Base-by-base conservation (phyloP, 202 grass and related monocot genomes). In the Carex sylvatica region DNA sequence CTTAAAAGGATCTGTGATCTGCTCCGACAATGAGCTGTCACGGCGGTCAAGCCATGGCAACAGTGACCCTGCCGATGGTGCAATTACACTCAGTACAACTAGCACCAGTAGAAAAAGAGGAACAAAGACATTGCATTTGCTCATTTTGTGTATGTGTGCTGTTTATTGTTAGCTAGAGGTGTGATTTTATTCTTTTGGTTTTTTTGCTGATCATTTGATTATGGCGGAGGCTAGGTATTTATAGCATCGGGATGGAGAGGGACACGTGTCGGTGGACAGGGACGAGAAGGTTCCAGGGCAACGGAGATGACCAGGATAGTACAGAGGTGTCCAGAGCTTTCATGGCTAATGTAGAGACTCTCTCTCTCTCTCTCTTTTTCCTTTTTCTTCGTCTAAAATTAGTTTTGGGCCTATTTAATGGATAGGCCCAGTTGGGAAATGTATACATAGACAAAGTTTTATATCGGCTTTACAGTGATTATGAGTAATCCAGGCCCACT, bases 251-350 rank as follows among this genome's bases (percentile, higher is more conserved):
- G 4, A 56, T 15, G 4, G 40, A 33, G 36, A 9, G 8, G 52
- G 62, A 38, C 61, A 53, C 58, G 8, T 88, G 84, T 14, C 82
- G 54, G 60, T 79, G 53, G 66, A 47, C 46, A 67, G 31, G 49
- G 22, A 60, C 89, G 58, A 89, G 94, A 97, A 94, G 66, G 86
- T 92, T 97, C 91, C 52, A 75, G 80, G 47, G 30, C 35, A 18
- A 11, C 67, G 51, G 4, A 81, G 61, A 74, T 71, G 65, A 67
- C 9, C 42, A 28, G 63, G 74, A 54, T 82, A 88, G 47, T 24
- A 1, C 84, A 11, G 30, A 46, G 52, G 31, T 16, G 16, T 63
- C 74, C 5, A 42, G 33, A 70, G 11, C 24, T 30, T 58, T 64
- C 83, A 24, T 18, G 87, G 73, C n/a, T 74, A 76, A 78, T 68